Evolutionary conservation across 2,329 filamentous ascomycete genomes (phyloP).

Genomic region (Cordyceps militaris): DNA sequence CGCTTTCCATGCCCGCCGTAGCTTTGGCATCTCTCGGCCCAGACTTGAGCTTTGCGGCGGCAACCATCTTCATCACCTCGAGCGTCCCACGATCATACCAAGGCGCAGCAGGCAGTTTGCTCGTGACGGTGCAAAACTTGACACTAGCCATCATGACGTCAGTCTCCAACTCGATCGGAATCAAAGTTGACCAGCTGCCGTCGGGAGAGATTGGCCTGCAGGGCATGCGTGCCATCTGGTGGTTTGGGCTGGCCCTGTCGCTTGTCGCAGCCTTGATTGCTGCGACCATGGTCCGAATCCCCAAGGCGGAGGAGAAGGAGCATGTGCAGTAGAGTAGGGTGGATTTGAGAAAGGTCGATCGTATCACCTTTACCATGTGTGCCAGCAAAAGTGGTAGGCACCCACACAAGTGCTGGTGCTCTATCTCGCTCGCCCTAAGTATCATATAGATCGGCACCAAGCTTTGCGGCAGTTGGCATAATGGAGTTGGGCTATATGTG

Average conservation of each 20-base stretch:
- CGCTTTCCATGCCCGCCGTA: constrained; percentile 36
- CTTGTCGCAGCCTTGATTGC: constrained; percentile 10
- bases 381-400: no score
- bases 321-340: constrained; percentile 5
- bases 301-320: constrained; percentile 13
- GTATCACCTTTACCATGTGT: no score
- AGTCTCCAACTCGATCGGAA: constrained; percentile 27
- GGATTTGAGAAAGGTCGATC: no score
- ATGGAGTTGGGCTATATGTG: no score
- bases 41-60: constrained; percentile 39
- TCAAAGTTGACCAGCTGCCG: constrained; percentile 8
- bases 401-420: no score
- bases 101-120: constrained; percentile 36
- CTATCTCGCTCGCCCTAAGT: no score
- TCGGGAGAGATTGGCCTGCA: constrained; percentile 12
- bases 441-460: no score
- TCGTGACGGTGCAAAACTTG: constrained; percentile 41
- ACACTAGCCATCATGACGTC: constrained; percentile 35
- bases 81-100: constrained; percentile 40
- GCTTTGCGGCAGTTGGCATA: background rate
- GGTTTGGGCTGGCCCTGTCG: constrained; percentile 13
- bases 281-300: constrained; percentile 13
- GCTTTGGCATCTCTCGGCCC: constrained; percentile 39
- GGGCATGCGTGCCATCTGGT: constrained; percentile 13
- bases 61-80: constrained; percentile 41